Base-by-base conservation (phyloP, 495 filamentous ascomycete genomes). In the Hyaloscypha variabilis region DNA sequence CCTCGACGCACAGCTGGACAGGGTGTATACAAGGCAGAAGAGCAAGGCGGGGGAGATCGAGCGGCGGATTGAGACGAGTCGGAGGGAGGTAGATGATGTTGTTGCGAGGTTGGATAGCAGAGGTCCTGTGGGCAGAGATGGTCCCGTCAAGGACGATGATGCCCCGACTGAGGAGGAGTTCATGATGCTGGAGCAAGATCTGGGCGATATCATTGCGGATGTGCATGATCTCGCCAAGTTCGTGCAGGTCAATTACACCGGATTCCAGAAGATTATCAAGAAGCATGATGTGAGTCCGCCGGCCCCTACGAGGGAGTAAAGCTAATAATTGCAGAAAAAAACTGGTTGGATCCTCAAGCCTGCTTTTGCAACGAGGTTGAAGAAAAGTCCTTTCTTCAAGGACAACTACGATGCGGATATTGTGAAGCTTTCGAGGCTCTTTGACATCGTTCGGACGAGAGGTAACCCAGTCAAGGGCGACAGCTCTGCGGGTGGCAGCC, bases 261-360 rank as follows among this genome's bases (percentile, higher is more conserved):
- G 96, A 0, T 99, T 99, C 73, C 96, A 97, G 82, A 99, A 99
- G 82, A 99, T 99, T 71, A 97, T 99, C 75, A 99, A 99, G 82
- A 99, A 99, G 81, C 95, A 99, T 76, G 95, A 99, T 82, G 92
- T 95, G 78, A 60, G 90, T 85, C 6, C 24, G 63, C 24, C 52
- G 30, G 36, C 10, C 19, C 25, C 62, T 6, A 39, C 36, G 51
- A 28, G 30, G 26, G 63, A 30, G 29, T n/a, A 25, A 29, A 63
- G 70, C 75, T 78, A 67, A 79, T 73, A 4, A 19, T 8, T 25
- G 58, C 67, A 96, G 91, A 99, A 99, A 91, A 81, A 91, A 85
- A 99, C 95, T 0, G 80, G 85, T 36, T 98, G 96, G 96, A 87
- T 94, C 70, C 84, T 99, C 36, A 94, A 89, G 68, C 96, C 95